Percentiles rank a stretch among this genome's conserved stretches.
Conservation (phyloP, 768 basidiomycete species). For the Hygrocybe punicea region DNA sequence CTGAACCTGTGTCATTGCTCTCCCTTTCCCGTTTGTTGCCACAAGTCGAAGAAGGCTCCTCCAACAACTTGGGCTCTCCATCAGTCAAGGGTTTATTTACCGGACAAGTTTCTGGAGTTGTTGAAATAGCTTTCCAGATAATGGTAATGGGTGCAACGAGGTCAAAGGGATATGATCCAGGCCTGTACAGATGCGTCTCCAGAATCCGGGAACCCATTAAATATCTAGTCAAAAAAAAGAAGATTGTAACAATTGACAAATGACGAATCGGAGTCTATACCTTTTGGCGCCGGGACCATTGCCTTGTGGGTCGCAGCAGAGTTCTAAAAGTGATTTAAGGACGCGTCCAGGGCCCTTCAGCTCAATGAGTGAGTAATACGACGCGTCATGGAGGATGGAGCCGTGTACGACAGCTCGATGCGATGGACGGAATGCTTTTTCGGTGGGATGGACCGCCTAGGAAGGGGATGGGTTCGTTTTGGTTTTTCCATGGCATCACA, state of each 20-base stretch:
- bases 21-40: constrained; percentile 9
- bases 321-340: constrained; percentile 49
- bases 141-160: constrained; percentile 69
- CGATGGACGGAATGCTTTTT: constrained; percentile 89
- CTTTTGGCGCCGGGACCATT: constrained; percentile 57
- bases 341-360: constrained; percentile 60
- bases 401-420: constrained; percentile 84
- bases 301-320: constrained; percentile 63
- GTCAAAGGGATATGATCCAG: constrained; percentile 59
- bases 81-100: background rate
- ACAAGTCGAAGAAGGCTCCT: background rate
- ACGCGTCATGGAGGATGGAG: constrained; percentile 86
- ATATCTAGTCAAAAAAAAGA: constrained; percentile 44
- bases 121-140: constrained; percentile 60
- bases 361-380: constrained; percentile 76
- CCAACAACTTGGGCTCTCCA: background rate
- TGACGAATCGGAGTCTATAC: constrained; percentile 32
- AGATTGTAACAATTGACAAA: background rate
- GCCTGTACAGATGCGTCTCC: constrained; percentile 65
- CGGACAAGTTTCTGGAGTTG: background rate
- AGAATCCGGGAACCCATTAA: constrained; percentile 61
- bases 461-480: background rate
- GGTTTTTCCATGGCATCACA: too few relatives aligned
- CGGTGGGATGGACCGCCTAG: constrained; percentile 81
- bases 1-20: constrained; percentile 16